phyloP scores from a whole-genome alignment of 2,329 filamentous ascomycete species.

The Eutypella sp. region DNA sequence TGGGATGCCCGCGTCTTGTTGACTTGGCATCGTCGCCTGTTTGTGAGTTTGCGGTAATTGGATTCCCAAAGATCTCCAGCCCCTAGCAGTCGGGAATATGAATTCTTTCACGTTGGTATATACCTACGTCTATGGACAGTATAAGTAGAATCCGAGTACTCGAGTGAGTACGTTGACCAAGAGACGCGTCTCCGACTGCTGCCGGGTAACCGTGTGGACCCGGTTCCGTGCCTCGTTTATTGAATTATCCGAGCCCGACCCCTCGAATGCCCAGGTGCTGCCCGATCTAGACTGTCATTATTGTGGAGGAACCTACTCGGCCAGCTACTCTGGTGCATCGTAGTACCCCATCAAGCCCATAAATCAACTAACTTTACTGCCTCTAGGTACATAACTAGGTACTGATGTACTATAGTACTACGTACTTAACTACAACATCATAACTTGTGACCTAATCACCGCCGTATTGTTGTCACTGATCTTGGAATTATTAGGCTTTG shows the following conservation, averaged over 20 bases:
- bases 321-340: background rate
- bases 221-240: background rate
- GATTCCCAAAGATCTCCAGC: background rate
- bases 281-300: background rate
- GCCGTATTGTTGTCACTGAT: background rate
- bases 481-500: background rate
- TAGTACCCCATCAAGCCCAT: background rate
- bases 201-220: background rate
- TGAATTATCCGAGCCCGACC: background rate
- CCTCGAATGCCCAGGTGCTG: background rate
- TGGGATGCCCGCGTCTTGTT: conserved; percentile 41
- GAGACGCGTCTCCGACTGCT: background rate
- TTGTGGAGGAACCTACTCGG: background rate
- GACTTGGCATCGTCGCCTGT: conserved; percentile 37
- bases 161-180: too few relatives aligned
- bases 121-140: too few relatives aligned
- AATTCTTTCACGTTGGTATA: background rate
- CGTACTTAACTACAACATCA: background rate
- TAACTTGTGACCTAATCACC: background rate
- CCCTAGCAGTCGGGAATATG: too few relatives aligned
- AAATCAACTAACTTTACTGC: too few relatives aligned
- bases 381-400: background rate
- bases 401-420: background rate
- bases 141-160: background rate
- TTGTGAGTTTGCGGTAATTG: conserved; percentile 1